phyloP scores from a whole-genome alignment of 2,329 filamentous ascomycete species.

The Knufia fluminis region DNA sequence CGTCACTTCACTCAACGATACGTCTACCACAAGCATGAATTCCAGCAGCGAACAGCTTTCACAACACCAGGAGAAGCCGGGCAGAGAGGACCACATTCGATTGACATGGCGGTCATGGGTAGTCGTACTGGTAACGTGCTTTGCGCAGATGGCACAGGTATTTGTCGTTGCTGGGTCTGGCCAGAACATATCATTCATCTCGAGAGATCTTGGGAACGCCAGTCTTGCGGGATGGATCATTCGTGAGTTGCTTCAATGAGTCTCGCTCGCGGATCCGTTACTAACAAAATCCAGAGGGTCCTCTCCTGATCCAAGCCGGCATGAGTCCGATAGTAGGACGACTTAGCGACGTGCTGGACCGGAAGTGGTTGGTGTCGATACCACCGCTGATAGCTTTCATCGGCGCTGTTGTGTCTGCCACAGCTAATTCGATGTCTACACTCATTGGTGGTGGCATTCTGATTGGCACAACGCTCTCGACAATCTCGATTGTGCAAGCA shows the following conservation, averaged over 20 bases:
- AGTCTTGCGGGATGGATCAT: constrained; percentile 48
- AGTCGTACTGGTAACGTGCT: constrained; percentile 43
- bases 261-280: not conserved
- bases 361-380: constrained; percentile 44
- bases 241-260: constrained; percentile 26
- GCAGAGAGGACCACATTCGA: constrained; percentile 33
- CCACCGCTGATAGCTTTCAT: constrained; percentile 47
- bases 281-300: constrained; percentile 34
- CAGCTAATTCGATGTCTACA: constrained; percentile 47
- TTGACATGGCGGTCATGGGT: constrained; percentile 49
- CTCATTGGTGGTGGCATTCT: constrained; percentile 49
- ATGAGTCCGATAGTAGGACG: constrained; percentile 48
- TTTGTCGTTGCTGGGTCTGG: constrained; percentile 49
- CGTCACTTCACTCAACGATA: not conserved
- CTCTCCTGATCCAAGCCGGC: constrained; percentile 49
- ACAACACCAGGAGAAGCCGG: constrained; percentile 8
- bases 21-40: not conserved
- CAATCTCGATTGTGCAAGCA: constrained; percentile 46
- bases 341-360: constrained; percentile 48
- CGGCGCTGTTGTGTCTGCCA: constrained; percentile 47
- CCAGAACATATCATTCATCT: constrained; percentile 48
- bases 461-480: constrained; percentile 47
- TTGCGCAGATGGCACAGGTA: constrained; percentile 45
- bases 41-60: not conserved
- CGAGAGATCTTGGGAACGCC: constrained; percentile 44